phyloP scores from a whole-genome alignment of 371 early-diverging fungal genomes.

The Chytridium lagenaria region DNA sequence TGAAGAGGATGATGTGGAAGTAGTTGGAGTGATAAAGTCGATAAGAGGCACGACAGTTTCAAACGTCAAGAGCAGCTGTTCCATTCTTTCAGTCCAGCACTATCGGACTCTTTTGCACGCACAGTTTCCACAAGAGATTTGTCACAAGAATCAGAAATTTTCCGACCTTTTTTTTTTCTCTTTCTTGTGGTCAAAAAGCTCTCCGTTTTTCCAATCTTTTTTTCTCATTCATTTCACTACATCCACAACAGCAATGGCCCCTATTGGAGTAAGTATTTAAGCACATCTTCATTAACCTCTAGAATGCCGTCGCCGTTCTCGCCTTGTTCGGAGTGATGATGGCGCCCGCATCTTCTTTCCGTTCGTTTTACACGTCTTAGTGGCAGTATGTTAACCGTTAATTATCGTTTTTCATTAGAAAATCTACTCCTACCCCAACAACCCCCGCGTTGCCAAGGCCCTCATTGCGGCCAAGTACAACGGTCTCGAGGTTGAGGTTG shows the following conservation, averaged over 20 bases:
- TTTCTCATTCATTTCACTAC: not conserved
- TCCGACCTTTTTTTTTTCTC: slow-evolving; percentile 8
- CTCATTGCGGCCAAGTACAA: slow-evolving; percentile 81
- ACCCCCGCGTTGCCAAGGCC: slow-evolving; percentile 61
- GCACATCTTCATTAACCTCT: not conserved
- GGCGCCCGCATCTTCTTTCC: too few species aligned
- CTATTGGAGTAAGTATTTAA: slow-evolving; percentile 34
- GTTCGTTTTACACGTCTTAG: too few species aligned
- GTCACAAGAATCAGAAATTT: not conserved
- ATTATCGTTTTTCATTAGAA: too few species aligned
- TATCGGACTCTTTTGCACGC: not conserved
- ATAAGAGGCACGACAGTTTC: not conserved
- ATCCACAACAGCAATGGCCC: slow-evolving; percentile 27
- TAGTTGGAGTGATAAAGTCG: not conserved
- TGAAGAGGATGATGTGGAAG: too few species aligned
- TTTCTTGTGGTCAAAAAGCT: slow-evolving; percentile 1
- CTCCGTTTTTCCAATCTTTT: too few species aligned
- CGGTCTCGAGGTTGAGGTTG: slow-evolving; percentile 72
- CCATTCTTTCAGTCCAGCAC: not conserved
- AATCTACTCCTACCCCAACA: slow-evolving; percentile 47
- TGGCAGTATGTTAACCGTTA: too few species aligned
- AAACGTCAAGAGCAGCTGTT: not conserved
- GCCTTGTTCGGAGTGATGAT: too few species aligned
- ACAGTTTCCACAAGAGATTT: not conserved
- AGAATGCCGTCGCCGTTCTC: too few species aligned